Evolutionary conservation across 352 stramenopile genomes (phyloP).

Genomic region (Nothophytophthora sp.): DNA sequence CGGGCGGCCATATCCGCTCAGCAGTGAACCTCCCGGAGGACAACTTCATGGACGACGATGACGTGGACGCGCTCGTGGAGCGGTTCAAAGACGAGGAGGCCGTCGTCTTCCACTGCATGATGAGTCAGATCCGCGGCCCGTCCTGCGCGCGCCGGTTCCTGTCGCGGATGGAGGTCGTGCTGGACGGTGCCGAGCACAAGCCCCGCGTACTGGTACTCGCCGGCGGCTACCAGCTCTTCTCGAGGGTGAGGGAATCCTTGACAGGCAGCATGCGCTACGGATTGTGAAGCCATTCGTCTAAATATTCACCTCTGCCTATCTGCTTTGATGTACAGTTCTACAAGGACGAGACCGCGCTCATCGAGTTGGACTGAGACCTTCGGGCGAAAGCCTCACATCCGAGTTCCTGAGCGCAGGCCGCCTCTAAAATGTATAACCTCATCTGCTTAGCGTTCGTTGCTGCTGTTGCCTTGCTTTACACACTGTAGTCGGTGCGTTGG

Average conservation of each 20-base stretch:
- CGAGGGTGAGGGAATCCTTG: constrained; percentile 46
- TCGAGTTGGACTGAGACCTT: constrained; percentile 34
- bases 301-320: constrained; percentile 16
- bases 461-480: constrained; percentile 35
- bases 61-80: constrained; percentile 75
- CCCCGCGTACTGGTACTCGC: constrained; percentile 69
- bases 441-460: constrained; percentile 2
- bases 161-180: constrained; percentile 51
- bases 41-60: constrained; percentile 78
- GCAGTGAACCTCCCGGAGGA: constrained; percentile 81
- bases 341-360: constrained; percentile 45
- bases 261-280: not conserved
- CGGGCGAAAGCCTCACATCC: not conserved
- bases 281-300: constrained; percentile 3
- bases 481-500: constrained; percentile 46
- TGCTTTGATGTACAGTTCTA: constrained; percentile 39
- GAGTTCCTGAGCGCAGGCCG: not conserved
- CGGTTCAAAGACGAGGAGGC: constrained; percentile 61
- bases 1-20: constrained; percentile 71
- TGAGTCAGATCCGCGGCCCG: constrained; percentile 83
- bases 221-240: constrained; percentile 74
- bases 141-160: constrained; percentile 81
- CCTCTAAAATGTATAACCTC: not conserved
- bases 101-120: constrained; percentile 90
- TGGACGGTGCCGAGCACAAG: constrained; percentile 44